Percentiles rank a stretch among this genome's conserved stretches.
These are phyloP conservation scores for Monosporascus sp. DNA, from an alignment of 2,329 filamentous ascomycete species.

Conservation along the genomic window DNA sequence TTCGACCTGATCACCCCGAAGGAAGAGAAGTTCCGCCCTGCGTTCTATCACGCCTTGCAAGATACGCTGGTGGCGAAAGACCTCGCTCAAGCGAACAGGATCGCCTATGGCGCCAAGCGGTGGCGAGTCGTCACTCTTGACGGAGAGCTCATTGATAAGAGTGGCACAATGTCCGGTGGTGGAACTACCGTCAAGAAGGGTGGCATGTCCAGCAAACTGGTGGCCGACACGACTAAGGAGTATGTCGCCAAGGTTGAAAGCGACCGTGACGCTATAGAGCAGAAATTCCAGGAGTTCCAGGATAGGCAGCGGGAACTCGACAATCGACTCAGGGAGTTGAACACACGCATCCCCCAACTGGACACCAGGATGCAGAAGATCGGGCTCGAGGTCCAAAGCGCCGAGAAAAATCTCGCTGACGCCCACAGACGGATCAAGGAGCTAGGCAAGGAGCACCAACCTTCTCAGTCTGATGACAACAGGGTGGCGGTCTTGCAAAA, in stretches of 20 bases:
- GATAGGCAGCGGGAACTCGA: slow-evolving; percentile 80
- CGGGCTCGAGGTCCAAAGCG: slow-evolving; percentile 80
- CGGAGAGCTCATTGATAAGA: slow-evolving; percentile 94
- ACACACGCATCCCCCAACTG: slow-evolving; percentile 73
- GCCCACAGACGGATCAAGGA: slow-evolving; percentile 82
- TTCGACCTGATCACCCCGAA: slow-evolving; percentile 92
- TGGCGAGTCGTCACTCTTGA: slow-evolving; percentile 97
- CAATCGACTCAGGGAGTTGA: slow-evolving; percentile 63
- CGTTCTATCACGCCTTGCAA: slow-evolving; percentile 92
- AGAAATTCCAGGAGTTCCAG: slow-evolving; percentile 78
- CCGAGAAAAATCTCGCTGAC: slow-evolving; percentile 78
- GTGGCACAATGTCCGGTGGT: slow-evolving; percentile 97
- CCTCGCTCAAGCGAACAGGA: slow-evolving; percentile 91
- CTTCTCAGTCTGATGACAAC: slow-evolving; percentile 73
- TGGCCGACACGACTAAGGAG: slow-evolving; percentile 81
- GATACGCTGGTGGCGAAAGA: slow-evolving; percentile 93
- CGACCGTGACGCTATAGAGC: slow-evolving; percentile 80
- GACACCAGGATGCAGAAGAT: slow-evolving; percentile 93
- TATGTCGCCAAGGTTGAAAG: slow-evolving; percentile 82
- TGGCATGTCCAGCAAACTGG: slow-evolving; percentile 93
- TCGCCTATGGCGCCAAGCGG: slow-evolving; percentile 87
- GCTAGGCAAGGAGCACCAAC: slow-evolving; percentile 73
- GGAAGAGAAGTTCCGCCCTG: slow-evolving; percentile 78
- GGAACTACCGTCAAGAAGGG: slow-evolving; percentile 86
- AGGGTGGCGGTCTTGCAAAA: slow-evolving; percentile 70